Evolutionary conservation across 208 protist genomes (phyloP).

Genomic region (Trypanosoma melophagium): DNA sequence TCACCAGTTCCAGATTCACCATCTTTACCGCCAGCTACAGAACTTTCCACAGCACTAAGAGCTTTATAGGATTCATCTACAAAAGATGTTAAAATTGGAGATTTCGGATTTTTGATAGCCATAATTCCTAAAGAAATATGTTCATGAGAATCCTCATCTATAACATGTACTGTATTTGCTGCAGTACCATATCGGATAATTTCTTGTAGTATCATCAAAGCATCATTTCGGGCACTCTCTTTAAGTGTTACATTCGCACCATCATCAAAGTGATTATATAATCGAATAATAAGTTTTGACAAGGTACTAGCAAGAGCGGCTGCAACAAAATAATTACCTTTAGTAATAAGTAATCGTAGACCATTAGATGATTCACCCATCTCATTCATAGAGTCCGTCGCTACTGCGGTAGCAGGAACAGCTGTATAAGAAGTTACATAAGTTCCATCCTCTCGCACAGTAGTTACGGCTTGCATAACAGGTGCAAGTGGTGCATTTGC

Average conservation of each 20-base stretch:
- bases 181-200: constrained; percentile 79
- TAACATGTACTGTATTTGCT: constrained; percentile 25
- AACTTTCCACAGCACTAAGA: constrained; percentile 26
- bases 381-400: not conserved
- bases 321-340: constrained; percentile 95
- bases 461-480: constrained; percentile 62
- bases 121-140: constrained; percentile 84
- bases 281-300: constrained; percentile 93
- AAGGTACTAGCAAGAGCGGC: constrained; percentile 87
- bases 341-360: constrained; percentile 55
- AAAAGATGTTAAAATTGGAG: constrained; percentile 56
- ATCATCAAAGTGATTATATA: constrained; percentile 29
- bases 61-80: constrained; percentile 76
- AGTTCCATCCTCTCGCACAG: constrained; percentile 89
- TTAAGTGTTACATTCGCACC: constrained; percentile 30
- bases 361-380: constrained; percentile 27
- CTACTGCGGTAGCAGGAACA: constrained; percentile 11
- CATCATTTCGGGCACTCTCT: constrained; percentile 55
- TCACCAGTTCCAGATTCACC: not conserved
- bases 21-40: constrained; percentile 14
- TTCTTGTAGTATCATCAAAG: constrained; percentile 62
- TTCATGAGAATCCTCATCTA: constrained; percentile 90
- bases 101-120: constrained; percentile 39
- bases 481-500: constrained; percentile 8
- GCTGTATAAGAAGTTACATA: constrained; percentile 91